phyloP scores from a whole-genome alignment of 208 protist species.

The Borovskyia barvae region DNA sequence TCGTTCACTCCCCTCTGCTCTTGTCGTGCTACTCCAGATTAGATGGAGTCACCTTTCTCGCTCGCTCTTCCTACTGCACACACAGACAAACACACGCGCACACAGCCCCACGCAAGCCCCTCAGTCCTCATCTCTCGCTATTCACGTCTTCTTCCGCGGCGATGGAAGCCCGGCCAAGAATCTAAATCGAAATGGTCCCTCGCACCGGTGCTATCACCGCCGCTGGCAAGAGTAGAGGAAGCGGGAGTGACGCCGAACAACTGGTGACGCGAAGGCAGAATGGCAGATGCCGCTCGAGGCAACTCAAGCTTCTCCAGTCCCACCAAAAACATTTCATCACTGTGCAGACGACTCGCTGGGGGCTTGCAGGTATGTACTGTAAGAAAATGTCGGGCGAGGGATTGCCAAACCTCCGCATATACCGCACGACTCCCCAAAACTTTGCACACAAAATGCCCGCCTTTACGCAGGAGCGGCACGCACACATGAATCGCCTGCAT shows the following conservation, averaged over 20 bases:
- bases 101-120: too few relatives aligned
- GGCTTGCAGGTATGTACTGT: slow-evolving; percentile 59
- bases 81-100: background rate
- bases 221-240: too few relatives aligned
- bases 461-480: slow-evolving; percentile 39
- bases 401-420: slow-evolving; percentile 44
- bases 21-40: too few relatives aligned
- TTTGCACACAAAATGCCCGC: slow-evolving; percentile 84
- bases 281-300: slow-evolving; percentile 10
- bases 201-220: slow-evolving; percentile 4
- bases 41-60: too few relatives aligned
- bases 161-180: slow-evolving; percentile 63
- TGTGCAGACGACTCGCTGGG: slow-evolving; percentile 55
- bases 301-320: slow-evolving; percentile 28
- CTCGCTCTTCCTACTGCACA: too few relatives aligned
- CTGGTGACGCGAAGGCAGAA: too few relatives aligned
- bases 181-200: slow-evolving; percentile 48
- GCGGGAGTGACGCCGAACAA: too few relatives aligned
- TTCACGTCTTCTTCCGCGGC: slow-evolving; percentile 11
- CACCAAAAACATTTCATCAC: slow-evolving; percentile 79
- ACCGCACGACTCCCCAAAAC: slow-evolving; percentile 54
- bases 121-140: background rate
- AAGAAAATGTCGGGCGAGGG: slow-evolving; percentile 38
- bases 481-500: slow-evolving; percentile 45
- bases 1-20: too few relatives aligned